These are phyloP conservation scores for Gaultheria prostrata DNA, from an alignment of 148 eudicot genomes.

Conservation along the genomic window DNA sequence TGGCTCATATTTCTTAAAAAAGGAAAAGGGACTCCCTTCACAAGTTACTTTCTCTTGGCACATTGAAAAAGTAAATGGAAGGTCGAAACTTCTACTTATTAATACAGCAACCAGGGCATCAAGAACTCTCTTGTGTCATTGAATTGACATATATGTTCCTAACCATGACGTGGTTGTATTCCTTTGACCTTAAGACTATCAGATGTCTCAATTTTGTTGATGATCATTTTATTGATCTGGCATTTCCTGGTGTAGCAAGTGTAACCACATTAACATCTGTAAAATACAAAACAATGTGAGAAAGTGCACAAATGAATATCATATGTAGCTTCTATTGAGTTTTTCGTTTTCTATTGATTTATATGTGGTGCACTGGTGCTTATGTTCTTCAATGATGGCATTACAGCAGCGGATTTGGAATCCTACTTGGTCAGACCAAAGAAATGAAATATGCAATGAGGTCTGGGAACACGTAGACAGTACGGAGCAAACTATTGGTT, in stretches of 20 bases:
- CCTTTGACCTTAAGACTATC: not conserved
- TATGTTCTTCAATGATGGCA: conserved; percentile 11
- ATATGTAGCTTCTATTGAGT: not conserved
- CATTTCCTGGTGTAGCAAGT: conserved; percentile 9
- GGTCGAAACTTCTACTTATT: not conserved
- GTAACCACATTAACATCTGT: not conserved
- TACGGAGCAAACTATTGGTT: conserved; percentile 67
- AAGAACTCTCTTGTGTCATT: not conserved
- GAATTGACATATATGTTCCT: not conserved
- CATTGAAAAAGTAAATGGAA: not conserved
- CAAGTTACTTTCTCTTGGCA: not conserved
- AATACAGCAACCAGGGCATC: not conserved
- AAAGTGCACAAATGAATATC: not conserved
- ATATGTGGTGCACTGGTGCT: not conserved
- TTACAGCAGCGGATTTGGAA: conserved; percentile 85
- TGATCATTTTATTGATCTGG: not conserved
- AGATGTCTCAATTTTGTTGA: not conserved
- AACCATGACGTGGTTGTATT: not conserved
- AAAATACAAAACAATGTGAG: not conserved
- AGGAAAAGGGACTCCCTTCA: not conserved
- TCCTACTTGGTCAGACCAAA: conserved; percentile 42
- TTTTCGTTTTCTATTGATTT: not conserved
- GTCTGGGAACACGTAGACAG: conserved; percentile 27
- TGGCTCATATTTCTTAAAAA: not conserved
- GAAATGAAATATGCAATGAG: conserved; percentile 35